Evolutionary conservation across 768 basidiomycete species (phyloP), one percentile per base, ranked within the genome.

Genomic region (Agaricus sinodeliciosus): DNA sequence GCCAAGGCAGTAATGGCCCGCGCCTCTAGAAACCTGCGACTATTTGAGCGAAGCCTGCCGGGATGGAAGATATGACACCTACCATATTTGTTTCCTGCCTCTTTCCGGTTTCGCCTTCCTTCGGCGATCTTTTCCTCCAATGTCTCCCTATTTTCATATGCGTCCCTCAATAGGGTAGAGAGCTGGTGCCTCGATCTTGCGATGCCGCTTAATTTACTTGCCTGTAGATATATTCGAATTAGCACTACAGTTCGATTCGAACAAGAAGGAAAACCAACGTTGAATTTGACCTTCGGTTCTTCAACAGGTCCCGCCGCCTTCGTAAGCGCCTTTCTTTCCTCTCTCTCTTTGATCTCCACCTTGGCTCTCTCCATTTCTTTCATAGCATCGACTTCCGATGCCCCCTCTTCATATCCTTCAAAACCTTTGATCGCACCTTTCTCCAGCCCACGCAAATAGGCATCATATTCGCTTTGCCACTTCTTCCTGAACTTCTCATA

Each of bases 31-130:
- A 71, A 16, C 70, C 71, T 69, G 41, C 11, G 27, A 15, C 12
- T 22, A 37, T 27, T 46, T 12, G 19, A 54, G 37, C 27, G 34
- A n/a, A 43, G 18, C 9, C 34, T 15, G 1, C n/a, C 12, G 12
- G 11, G 11, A 18, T 22, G 25, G 18, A 16, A 28, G 28, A 12
- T 26, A 26, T 13, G 36, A 13, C 16, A 7, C 60, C 22, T 22
- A 85, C 91, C 91, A 60, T 94, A 93, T 76, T 93, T 94, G 68
- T 90, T 92, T 9, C 91, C 91, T 0, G 91, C 90, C 62, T 91
- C 88, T 65, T 93, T 93, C 56, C 90, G 76, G 61, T 93, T 93
- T 56, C 87, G 74, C 56, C 84, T 76, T 2, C 85, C 90, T 66
- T 90, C 82, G 0, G 91, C 90, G 58, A 93, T 90, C 69, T 70